Conservation (phyloP, 2,329 filamentous ascomycete species). For the Zelopaecilomyces penicillatus region DNA sequence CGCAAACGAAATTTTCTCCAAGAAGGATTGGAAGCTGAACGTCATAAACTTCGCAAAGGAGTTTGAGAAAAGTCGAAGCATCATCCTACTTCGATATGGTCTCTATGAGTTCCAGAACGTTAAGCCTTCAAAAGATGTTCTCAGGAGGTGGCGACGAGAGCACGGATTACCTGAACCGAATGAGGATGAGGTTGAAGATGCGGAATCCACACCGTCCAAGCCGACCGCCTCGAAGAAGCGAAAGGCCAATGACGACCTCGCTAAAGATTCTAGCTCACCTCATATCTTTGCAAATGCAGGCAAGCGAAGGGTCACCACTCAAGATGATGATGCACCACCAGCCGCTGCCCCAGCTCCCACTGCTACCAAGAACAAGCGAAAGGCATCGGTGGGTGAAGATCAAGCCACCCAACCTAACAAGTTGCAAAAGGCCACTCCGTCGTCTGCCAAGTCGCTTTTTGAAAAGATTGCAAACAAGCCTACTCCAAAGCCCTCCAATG, state of each 20-base stretch:
- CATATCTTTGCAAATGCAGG: conserved; percentile 30
- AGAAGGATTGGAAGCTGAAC: conserved; percentile 56
- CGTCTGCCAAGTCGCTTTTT: conserved; percentile 47
- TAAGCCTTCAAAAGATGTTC: conserved; percentile 48
- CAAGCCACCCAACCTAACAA: conserved; percentile 43
- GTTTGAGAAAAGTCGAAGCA: conserved; percentile 54
- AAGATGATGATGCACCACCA: conserved; percentile 25
- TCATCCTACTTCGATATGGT: conserved; percentile 53
- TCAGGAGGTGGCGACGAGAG: conserved; percentile 50
- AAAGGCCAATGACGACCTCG: conserved; percentile 46
- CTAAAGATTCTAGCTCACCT: conserved; percentile 27
- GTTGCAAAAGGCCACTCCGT: conserved; percentile 41
- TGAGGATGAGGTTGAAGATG: conserved; percentile 28
- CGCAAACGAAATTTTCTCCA: conserved; percentile 50
- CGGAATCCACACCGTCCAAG: conserved; percentile 15
- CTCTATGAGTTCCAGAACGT: conserved; percentile 56
- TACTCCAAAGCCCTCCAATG: conserved; percentile 23
- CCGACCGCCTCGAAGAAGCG: conserved; percentile 40
- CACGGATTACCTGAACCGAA: conserved; percentile 45
- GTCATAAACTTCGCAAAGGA: conserved; percentile 56
- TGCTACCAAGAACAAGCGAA: conserved; percentile 44
- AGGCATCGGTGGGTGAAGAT: conserved; percentile 36
- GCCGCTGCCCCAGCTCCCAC: conserved; percentile 17
- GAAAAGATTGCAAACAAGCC: conserved; percentile 49
- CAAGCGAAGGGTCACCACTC: conserved; percentile 42